A percentile compares a stretch with the other conserved stretches of the same genome.
Conservation (phyloP, 441 rosid species). For the Kokia cookei region DNA sequence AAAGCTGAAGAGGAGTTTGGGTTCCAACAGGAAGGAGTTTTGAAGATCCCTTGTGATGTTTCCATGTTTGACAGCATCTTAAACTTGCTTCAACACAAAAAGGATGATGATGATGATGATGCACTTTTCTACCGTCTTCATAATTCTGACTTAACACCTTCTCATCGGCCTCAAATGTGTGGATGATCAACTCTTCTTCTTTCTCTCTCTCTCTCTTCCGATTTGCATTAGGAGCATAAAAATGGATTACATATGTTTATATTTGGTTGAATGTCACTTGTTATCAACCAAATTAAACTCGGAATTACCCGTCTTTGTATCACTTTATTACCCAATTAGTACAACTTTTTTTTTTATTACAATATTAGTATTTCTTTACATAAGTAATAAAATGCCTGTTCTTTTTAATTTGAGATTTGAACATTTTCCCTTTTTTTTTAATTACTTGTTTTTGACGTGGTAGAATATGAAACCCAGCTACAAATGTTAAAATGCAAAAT, state of each 20-base stretch:
- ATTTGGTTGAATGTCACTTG: not conserved
- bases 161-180: constrained; percentile 35
- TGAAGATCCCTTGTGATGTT: constrained; percentile 48
- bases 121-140: constrained; percentile 1
- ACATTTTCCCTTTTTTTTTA: not conserved
- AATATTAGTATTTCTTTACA: too few species aligned
- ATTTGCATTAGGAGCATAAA: not conserved
- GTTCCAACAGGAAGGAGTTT: constrained; percentile 42
- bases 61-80: constrained; percentile 35
- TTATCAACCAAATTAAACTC: not conserved
- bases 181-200: constrained; percentile 15
- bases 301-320: too few species aligned
- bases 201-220: not conserved
- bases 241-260: too few species aligned
- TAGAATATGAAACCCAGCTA: not conserved
- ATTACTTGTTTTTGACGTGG: not conserved
- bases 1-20: constrained; percentile 57
- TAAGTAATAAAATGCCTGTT: not conserved
- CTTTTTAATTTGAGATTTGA: not conserved
- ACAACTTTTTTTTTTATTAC: too few species aligned
- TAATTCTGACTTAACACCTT: constrained; percentile 26
- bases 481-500: too few species aligned
- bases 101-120: not conserved
- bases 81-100: constrained; percentile 30
- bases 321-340: too few species aligned